Evolutionary conservation across 768 basidiomycete genomes (phyloP).

Genomic region (Amanita brunnescens): DNA sequence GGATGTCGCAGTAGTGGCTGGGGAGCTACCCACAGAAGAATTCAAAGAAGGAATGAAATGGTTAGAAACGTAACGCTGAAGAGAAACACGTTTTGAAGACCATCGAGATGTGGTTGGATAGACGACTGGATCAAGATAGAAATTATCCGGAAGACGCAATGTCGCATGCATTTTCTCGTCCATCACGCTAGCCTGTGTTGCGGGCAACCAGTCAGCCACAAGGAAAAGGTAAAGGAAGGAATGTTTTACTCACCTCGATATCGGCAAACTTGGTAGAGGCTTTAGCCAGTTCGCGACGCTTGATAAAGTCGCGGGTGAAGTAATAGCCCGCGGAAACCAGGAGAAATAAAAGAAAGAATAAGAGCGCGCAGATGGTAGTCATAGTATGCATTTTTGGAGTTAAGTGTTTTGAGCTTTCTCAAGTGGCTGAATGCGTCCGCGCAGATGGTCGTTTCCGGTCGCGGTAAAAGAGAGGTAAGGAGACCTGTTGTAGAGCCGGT

Average conservation of each 20-base stretch:
- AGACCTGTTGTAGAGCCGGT: not conserved
- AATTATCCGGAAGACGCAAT: not conserved
- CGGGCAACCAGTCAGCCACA: not conserved
- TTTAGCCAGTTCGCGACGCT: not conserved
- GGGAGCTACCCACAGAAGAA: not conserved
- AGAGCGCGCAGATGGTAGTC: not conserved
- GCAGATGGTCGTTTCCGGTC: not conserved
- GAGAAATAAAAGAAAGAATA: not conserved
- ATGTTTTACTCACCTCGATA: not conserved
- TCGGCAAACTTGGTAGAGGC: not conserved
- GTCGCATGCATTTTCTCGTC: not conserved
- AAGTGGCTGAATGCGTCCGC: not conserved
- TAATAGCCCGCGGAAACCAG: not conserved
- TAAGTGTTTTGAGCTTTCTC: not conserved
- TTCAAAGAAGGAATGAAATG: not conserved
- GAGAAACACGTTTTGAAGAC: not conserved
- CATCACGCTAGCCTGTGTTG: not conserved
- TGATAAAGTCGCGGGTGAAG: not conserved
- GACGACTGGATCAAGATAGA: not conserved
- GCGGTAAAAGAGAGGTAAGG: not conserved
- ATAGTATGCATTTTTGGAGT: not conserved
- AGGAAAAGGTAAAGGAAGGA: not conserved
- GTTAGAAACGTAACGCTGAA: not conserved
- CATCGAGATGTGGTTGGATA: not conserved
- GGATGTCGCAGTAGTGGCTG: not conserved